Evolutionary conservation across 164 flowering plant genomes (phyloP).

Genomic region (Vitis labrusca): DNA sequence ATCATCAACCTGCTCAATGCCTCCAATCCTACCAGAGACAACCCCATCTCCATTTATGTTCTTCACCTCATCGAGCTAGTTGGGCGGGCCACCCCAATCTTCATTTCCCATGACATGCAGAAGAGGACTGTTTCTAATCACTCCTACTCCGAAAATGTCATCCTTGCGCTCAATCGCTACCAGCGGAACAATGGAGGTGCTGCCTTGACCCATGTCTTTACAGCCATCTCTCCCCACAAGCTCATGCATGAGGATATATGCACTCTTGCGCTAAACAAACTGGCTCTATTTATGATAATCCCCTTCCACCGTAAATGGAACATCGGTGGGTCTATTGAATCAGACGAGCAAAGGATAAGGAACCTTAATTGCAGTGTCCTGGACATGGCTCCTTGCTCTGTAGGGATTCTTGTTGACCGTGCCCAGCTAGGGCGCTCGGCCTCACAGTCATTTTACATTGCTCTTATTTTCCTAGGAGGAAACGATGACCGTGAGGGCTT

Average conservation of each 20-base stretch:
- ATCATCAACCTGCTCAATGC: slow-evolving; percentile 23
- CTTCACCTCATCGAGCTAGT: slow-evolving; percentile 41
- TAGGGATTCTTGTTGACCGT: slow-evolving; percentile 36
- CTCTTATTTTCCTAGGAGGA: slow-evolving; percentile 40
- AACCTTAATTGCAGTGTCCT: slow-evolving; percentile 27
- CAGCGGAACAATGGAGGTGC: background rate
- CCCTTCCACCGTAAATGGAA: slow-evolving; percentile 42
- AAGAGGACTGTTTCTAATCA: background rate
- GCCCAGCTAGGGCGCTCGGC: background rate
- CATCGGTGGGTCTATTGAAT: slow-evolving; percentile 23
- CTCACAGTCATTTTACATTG: slow-evolving; percentile 5
- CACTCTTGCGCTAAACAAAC: slow-evolving; percentile 38
- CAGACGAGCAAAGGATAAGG: slow-evolving; percentile 21
- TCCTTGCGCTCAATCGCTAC: slow-evolving; percentile 16
- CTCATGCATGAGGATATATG: slow-evolving; percentile 56
- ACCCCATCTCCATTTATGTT: slow-evolving; percentile 20
- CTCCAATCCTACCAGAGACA: slow-evolving; percentile 17
- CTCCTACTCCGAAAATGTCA: slow-evolving; percentile 24
- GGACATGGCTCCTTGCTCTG: slow-evolving; percentile 44
- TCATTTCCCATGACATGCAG: slow-evolving; percentile 32
- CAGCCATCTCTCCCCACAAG: slow-evolving; percentile 30
- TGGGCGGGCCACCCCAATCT: slow-evolving; percentile 33
- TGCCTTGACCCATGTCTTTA: slow-evolving; percentile 19
- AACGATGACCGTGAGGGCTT: slow-evolving; percentile 47
- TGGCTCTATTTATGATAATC: slow-evolving; percentile 29